A percentile compares a stretch with the other conserved stretches of the same genome.
These are phyloP conservation scores for Lodderomyces parapsilosis DNA, from an alignment of 1,139 yeast genomes.

Conservation along the genomic window DNA sequence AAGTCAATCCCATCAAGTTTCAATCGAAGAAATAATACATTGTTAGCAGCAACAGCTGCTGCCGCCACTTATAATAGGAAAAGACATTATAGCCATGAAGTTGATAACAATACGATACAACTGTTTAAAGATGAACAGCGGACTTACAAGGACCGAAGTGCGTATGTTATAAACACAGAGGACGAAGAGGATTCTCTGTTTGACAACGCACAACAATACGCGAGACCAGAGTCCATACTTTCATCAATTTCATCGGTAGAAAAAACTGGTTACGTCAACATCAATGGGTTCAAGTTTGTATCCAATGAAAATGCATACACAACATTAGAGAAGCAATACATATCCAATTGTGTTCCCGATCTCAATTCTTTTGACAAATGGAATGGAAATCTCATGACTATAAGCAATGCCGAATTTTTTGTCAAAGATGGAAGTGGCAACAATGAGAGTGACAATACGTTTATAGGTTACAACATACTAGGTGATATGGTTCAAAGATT, in stretches of 20 bases:
- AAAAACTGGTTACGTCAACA: constrained; percentile 2
- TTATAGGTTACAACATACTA: constrained; percentile 12
- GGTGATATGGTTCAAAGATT: constrained; percentile 15
- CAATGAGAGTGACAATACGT: constrained; percentile 13
- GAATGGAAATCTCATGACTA: constrained; percentile 31
- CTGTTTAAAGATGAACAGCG: not conserved
- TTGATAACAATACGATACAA: not conserved
- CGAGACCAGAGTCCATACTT: constrained; percentile 14
- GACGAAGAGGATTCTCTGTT: constrained; percentile 6
- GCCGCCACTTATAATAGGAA: constrained; percentile 19
- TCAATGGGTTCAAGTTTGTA: constrained; percentile 21
- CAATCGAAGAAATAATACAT: constrained; percentile 22
- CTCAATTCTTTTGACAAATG: constrained; percentile 43
- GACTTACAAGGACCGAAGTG: constrained; percentile 6
- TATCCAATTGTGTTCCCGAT: constrained; percentile 39
- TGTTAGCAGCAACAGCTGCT: constrained; percentile 24
- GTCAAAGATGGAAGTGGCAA: constrained; percentile 14
- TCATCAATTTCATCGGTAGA: constrained; percentile 7
- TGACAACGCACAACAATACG: constrained; percentile 3
- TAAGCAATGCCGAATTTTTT: constrained; percentile 31
- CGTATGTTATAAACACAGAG: constrained; percentile 6
- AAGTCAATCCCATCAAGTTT: constrained; percentile 20
- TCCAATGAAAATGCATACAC: constrained; percentile 28
- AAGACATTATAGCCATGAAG: not conserved
- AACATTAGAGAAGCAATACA: constrained; percentile 35